Conservation (phyloP, 2,329 filamentous ascomycete genomes). For the Aureobasidium lini region DNA sequence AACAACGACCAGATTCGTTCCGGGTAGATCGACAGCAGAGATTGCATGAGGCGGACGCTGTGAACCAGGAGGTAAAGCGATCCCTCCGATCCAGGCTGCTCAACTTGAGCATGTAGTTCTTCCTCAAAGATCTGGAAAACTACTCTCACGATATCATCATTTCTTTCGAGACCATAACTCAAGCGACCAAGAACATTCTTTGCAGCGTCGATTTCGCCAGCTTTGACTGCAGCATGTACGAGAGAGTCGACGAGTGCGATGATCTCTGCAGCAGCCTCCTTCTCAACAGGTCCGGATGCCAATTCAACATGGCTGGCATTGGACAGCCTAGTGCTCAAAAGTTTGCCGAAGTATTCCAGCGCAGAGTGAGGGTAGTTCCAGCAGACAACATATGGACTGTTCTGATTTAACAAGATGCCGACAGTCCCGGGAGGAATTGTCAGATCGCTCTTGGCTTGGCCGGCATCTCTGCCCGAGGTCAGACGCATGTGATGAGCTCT, state of each 20-base stretch:
- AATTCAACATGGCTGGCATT: conserved; percentile 45
- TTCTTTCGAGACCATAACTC: conserved; percentile 45
- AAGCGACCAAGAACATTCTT: conserved; percentile 43
- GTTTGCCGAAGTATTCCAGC: conserved; percentile 69
- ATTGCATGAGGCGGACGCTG: conserved; percentile 73
- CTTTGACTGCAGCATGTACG: conserved; percentile 37
- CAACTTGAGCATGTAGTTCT: conserved; percentile 43
- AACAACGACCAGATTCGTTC: conserved; percentile 87
- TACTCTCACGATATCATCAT: conserved; percentile 68
- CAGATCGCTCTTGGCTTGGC: conserved; percentile 39
- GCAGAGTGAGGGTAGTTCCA: conserved; percentile 72
- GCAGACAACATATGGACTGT: conserved; percentile 65
- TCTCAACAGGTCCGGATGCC: conserved; percentile 42
- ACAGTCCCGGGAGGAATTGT: conserved; percentile 58
- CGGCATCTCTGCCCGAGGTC: neutral
- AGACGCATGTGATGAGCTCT: conserved; percentile 1
- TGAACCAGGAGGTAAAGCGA: conserved; percentile 61
- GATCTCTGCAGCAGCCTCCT: conserved; percentile 62
- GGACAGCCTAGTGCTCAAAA: conserved; percentile 59
- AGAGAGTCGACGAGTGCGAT: conserved; percentile 67
- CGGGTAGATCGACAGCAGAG: conserved; percentile 64
- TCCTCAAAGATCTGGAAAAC: conserved; percentile 80
- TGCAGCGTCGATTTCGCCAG: conserved; percentile 29
- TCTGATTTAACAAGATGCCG: conserved; percentile 69
- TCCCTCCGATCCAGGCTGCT: conserved; percentile 53